These are phyloP conservation scores for Stenocarpella maydis DNA, from an alignment of 2,329 filamentous ascomycete genomes.

Conservation along the genomic window DNA sequence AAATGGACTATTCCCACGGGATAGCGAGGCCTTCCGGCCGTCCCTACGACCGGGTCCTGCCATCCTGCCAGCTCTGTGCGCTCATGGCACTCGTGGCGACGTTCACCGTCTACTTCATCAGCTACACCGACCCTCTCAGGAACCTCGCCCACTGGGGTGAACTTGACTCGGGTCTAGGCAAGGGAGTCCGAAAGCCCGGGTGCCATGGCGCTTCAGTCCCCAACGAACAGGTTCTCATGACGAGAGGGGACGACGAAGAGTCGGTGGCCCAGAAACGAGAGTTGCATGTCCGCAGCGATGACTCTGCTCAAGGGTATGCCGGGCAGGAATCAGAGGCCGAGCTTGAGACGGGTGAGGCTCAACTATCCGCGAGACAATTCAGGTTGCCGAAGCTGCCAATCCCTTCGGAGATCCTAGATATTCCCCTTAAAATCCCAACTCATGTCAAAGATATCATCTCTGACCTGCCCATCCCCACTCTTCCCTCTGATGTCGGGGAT, in stretches of 20 bases:
- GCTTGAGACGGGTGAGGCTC: neutral
- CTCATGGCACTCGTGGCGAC: neutral
- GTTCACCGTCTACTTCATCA: neutral
- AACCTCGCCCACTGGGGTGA: no score
- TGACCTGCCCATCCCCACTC: neutral
- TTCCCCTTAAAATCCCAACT: neutral
- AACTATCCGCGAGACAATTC: neutral
- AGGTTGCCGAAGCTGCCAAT: slow-evolving; percentile 11
- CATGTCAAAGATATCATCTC: neutral
- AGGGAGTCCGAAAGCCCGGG: neutral
- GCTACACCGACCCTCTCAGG: neutral
- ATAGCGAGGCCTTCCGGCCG: neutral
- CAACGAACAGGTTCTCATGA: neutral
- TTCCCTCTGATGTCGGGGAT: neutral
- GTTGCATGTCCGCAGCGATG: neutral
- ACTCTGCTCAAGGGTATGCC: neutral
- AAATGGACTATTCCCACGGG: neutral
- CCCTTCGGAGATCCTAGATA: neutral
- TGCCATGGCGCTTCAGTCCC: neutral
- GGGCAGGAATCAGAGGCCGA: neutral
- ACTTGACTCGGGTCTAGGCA: neutral
- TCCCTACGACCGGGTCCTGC: neutral
- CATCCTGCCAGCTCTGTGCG: neutral
- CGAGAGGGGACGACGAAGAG: neutral
- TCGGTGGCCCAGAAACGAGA: neutral